Evolutionary conservation across 2,329 filamentous ascomycete species (phyloP), one percentile per base, ranked within the genome.

Genomic region (Aciculosporium take): DNA sequence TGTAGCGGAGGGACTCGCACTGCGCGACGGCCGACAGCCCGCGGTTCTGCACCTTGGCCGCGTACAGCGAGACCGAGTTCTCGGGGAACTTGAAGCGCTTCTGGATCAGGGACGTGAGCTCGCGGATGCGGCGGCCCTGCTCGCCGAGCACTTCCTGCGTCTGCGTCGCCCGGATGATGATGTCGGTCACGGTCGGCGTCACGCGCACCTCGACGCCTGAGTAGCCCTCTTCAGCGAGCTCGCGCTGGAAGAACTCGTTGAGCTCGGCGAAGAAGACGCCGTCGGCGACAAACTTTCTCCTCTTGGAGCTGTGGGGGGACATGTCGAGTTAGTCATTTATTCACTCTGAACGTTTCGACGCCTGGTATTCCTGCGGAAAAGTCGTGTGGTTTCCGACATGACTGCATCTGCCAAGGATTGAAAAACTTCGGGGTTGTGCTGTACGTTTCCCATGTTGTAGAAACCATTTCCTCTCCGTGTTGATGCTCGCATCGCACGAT

Each of bases 41-140:
- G 67, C 91, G 89, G 79, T 95, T 96, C 79, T 96, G 91, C 65
- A 98, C 91, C 83, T 98, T 98, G 71, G 91, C 93, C 72, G 91
- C 91, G 71, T 98, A 98, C 64, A 98, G 87, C 55, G 91, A 96
- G 68, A 98, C 91, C 59, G 84, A 93, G 84, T 96, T 96, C 77
- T 96, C 89, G 72, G 91, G 89, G 83, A 98, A 98, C 79, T 95
- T 95, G 85, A 98, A 98, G 66, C 91, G 88, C 84, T 98, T 96
- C 79, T 98, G 93, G 79, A 98, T 98, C 67, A 98, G 83, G 63
- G 87, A 95, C 67, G 91, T 98, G 71, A 98, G 87, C 79, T 98
- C 91, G 69, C 91, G 89, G 71, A 98, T 98, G 75, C 91, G 86
- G 75, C 91, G 88, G 64, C 91, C 91, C 79, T 98, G 91, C 82